phyloP scores from a whole-genome alignment of 2,329 filamentous ascomycete species.

The Paecilomyces variotii region DNA sequence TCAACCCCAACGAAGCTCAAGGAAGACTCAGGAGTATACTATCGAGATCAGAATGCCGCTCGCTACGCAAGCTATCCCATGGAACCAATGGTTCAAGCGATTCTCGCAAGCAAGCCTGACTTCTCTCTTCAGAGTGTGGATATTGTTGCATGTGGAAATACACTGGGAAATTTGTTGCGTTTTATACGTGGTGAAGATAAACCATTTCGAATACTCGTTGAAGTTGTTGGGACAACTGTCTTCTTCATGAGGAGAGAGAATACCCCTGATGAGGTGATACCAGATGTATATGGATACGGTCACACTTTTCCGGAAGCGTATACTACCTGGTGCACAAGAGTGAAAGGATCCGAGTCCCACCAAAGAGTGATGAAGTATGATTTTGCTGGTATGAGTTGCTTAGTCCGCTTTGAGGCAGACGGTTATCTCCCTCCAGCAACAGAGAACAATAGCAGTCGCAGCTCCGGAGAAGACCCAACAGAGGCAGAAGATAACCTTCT shows the following conservation, averaged over 20 bases:
- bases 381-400: conserved; percentile 45
- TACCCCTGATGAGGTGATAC: conserved; percentile 49
- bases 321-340: conserved; percentile 53
- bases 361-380: conserved; percentile 54
- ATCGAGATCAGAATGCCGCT: conserved; percentile 35
- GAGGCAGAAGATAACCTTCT: not conserved
- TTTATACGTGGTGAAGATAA: conserved; percentile 42
- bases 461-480: not conserved
- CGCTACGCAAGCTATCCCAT: conserved; percentile 30
- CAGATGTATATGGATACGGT: conserved; percentile 52
- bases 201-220: conserved; percentile 52
- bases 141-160: conserved; percentile 54
- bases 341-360: conserved; percentile 51
- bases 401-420: conserved; percentile 53
- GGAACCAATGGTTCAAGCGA: conserved; percentile 37
- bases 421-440: conserved; percentile 38
- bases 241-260: conserved; percentile 59
- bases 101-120: conserved; percentile 31
- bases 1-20: conserved; percentile 23
- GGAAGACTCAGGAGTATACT: conserved; percentile 39
- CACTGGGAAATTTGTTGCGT: conserved; percentile 53
- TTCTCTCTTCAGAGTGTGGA: conserved; percentile 38
- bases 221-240: conserved; percentile 49
- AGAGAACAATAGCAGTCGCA: not conserved
- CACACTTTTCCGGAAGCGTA: conserved; percentile 60